A percentile compares a stretch with the other conserved stretches of the same genome.
Conservation (phyloP, 257 asterid species). For the Eustoma russellianum region DNA sequence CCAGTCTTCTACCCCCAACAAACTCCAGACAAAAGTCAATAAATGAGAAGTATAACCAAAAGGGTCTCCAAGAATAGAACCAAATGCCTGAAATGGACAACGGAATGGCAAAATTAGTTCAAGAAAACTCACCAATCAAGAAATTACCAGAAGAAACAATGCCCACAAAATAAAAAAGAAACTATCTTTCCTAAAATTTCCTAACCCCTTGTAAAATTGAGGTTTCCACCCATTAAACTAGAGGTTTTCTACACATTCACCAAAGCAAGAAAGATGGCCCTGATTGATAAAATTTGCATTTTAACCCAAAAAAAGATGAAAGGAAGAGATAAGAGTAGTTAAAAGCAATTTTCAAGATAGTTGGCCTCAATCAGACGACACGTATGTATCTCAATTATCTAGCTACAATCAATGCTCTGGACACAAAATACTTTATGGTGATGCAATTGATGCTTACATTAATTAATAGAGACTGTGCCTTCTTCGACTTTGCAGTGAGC, state of each 20-base stretch:
- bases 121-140: constrained; percentile 34
- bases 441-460: background rate
- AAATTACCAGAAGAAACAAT: constrained; percentile 14
- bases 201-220: constrained; percentile 4
- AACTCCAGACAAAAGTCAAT: constrained; percentile 24
- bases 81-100: constrained; percentile 18
- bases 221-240: too few species aligned
- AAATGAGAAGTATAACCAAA: constrained; percentile 17
- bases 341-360: constrained; percentile 31
- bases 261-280: constrained; percentile 12
- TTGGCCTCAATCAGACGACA: constrained; percentile 37
- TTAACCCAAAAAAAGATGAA: too few species aligned
- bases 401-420: constrained; percentile 62
- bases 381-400: constrained; percentile 76
- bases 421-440: constrained; percentile 15
- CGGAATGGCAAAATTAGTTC: constrained; percentile 4
- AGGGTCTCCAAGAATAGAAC: constrained; percentile 12
- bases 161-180: constrained; percentile 13
- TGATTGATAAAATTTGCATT: too few species aligned
- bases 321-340: constrained; percentile 15
- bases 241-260: background rate
- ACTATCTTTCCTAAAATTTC: constrained; percentile 15
- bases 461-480: constrained; percentile 5
- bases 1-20: constrained; percentile 14
- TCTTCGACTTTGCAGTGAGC: constrained; percentile 38